Evolutionary conservation across 768 basidiomycete genomes (phyloP).

Genomic region (Kwoniella heveanensis): DNA sequence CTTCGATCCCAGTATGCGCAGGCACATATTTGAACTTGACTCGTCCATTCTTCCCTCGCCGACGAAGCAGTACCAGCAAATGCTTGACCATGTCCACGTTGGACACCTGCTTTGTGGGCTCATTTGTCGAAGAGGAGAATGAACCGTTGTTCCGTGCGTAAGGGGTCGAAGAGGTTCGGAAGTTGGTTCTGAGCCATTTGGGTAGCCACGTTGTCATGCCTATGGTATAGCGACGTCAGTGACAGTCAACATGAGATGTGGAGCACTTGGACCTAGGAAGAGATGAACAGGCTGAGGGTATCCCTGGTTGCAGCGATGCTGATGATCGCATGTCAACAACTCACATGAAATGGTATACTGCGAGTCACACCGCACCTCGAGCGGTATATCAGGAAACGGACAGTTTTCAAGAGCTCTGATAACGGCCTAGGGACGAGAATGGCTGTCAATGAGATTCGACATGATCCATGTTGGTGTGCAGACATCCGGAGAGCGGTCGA

Average conservation of each 20-base stretch:
- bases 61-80: slow-evolving; percentile 65
- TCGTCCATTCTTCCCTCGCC: slow-evolving; percentile 57
- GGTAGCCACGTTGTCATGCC: slow-evolving; percentile 71
- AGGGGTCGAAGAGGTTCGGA: slow-evolving; percentile 22
- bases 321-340: slow-evolving; percentile 15
- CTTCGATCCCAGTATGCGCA: slow-evolving; percentile 73
- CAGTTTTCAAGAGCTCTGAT: slow-evolving; percentile 75
- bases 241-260: too few relatives aligned
- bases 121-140: background rate
- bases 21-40: slow-evolving; percentile 72
- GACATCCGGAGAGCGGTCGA: too few relatives aligned
- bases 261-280: too few relatives aligned
- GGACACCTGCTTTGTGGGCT: slow-evolving; percentile 65
- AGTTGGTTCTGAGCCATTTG: slow-evolving; percentile 64
- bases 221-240: slow-evolving; percentile 44
- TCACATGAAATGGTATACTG: slow-evolving; percentile 78
- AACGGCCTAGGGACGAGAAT: slow-evolving; percentile 68
- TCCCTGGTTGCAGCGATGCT: background rate
- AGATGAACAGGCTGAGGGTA: too few relatives aligned
- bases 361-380: slow-evolving; percentile 84
- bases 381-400: slow-evolving; percentile 61
- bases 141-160: slow-evolving; percentile 7
- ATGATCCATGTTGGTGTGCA: background rate
- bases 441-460: slow-evolving; percentile 5
- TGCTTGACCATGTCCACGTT: slow-evolving; percentile 74